These are phyloP conservation scores for Penicillium sp. DNA, from an alignment of 2,329 filamentous ascomycete genomes.

Conservation along the genomic window DNA sequence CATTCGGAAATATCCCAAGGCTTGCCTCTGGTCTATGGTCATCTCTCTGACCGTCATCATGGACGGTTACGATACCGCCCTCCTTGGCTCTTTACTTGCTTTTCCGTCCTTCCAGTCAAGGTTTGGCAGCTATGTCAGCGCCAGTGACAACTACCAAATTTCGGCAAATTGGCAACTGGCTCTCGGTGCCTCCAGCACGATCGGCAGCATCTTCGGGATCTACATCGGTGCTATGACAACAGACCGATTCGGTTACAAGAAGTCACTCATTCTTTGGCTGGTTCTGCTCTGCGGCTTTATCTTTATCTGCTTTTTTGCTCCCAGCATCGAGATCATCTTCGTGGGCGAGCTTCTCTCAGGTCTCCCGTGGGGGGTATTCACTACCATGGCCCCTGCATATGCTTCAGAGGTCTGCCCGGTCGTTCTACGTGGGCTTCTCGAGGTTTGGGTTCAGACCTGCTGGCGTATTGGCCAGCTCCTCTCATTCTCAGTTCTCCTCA, in stretches of 20 bases:
- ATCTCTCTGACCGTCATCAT: constrained; percentile 9
- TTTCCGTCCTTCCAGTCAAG: too few species aligned
- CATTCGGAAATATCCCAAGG: constrained; percentile 11
- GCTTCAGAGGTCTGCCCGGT: constrained; percentile 69
- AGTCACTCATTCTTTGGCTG: background rate
- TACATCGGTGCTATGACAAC: constrained; percentile 11
- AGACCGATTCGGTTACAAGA: constrained; percentile 14
- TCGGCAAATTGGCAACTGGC: constrained; percentile 18
- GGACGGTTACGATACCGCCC: constrained; percentile 15
- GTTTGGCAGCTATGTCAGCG: too few species aligned
- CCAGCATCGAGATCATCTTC: constrained; percentile 28
- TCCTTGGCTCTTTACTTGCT: constrained; percentile 10
- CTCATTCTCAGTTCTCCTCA: constrained; percentile 32
- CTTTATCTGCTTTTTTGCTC: constrained; percentile 34
- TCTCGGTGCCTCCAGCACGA: constrained; percentile 9
- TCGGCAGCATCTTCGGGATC: constrained; percentile 14
- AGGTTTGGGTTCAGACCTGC: constrained; percentile 65
- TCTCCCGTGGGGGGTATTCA: constrained; percentile 26
- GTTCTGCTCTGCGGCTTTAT: constrained; percentile 21
- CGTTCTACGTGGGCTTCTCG: constrained; percentile 61
- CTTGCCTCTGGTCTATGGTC: constrained; percentile 12
- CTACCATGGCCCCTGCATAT: constrained; percentile 59
- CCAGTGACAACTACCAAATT: too few species aligned
- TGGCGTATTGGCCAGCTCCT: constrained; percentile 67
- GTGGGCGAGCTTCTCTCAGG: constrained; percentile 31